phyloP scores from a whole-genome alignment of 768 basidiomycete species.

The Daedaleopsis sinensis region DNA sequence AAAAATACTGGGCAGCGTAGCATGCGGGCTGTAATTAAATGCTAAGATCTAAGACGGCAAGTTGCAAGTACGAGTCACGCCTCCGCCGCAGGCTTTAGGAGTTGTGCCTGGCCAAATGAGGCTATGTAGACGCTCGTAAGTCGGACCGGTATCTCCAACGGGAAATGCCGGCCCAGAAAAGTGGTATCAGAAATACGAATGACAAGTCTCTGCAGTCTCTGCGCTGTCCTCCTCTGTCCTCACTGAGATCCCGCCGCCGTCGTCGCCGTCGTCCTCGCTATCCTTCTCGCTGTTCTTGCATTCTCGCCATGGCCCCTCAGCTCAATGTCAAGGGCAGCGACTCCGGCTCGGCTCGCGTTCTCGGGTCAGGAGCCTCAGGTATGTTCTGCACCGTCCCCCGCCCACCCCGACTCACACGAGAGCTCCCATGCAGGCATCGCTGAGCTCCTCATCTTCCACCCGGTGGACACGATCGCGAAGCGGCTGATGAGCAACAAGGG shows the following conservation, averaged over 20 bases:
- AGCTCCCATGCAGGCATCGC: conserved; percentile 68
- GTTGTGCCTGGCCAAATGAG: no score
- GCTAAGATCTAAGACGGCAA: no score
- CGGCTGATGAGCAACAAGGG: conserved; percentile 97
- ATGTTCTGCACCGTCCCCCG: conserved; percentile 25
- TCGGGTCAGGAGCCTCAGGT: conserved; percentile 95
- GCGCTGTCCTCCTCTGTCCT: background rate
- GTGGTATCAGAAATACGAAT: background rate
- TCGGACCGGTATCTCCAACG: no score
- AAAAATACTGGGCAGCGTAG: no score
- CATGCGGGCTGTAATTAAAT: no score
- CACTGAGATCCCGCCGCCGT: background rate
- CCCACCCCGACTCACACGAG: background rate
- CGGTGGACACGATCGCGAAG: conserved; percentile 98
- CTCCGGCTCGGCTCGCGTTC: conserved; percentile 85
- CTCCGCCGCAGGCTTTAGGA: no score
- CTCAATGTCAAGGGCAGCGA: conserved; percentile 61
- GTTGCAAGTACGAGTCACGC: no score
- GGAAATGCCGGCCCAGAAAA: no score
- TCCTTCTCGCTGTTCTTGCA: conserved; percentile 2
- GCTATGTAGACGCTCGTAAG: no score
- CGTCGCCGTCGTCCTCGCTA: conserved; percentile 1
- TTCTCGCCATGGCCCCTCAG: conserved; percentile 49
- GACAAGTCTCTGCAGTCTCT: background rate
- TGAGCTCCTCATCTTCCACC: conserved; percentile 94